A percentile compares a stretch with the other conserved stretches of the same genome.
phyloP scores from a whole-genome alignment of 805 yeast genomes.

The Yamadazyma kitorensis region DNA sequence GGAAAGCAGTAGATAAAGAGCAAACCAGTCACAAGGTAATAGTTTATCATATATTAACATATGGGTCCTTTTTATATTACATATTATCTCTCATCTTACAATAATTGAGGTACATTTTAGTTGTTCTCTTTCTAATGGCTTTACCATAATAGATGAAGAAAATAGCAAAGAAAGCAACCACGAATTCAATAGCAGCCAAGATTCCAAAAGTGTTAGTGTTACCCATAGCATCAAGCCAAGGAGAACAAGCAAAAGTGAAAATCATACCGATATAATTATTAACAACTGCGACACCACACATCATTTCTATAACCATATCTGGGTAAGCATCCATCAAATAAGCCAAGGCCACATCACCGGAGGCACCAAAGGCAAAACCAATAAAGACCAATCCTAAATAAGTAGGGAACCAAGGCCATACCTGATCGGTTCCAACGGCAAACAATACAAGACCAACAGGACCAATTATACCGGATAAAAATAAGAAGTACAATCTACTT shows the following conservation, averaged over 20 bases:
- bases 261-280: conserved; percentile 37
- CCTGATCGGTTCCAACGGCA: conserved; percentile 36
- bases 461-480: conserved; percentile 32
- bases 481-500: conserved; percentile 32
- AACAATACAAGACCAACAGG: conserved; percentile 35
- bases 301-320: conserved; percentile 38
- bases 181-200: conserved; percentile 35
- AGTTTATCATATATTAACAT: too few relatives aligned
- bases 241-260: conserved; percentile 37
- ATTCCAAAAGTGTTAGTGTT: conserved; percentile 34
- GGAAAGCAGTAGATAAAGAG: too few relatives aligned
- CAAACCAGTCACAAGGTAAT: too few relatives aligned
- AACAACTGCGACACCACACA: conserved; percentile 38
- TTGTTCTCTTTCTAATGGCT: conserved; percentile 30
- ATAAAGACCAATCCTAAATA: conserved; percentile 37
- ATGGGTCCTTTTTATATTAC: too few relatives aligned
- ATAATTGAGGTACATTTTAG: conserved; percentile 29
- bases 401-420: conserved; percentile 37
- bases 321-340: conserved; percentile 42
- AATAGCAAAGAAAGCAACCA: conserved; percentile 26
- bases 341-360: conserved; percentile 38
- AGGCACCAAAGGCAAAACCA: conserved; percentile 38
- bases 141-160: conserved; percentile 36
- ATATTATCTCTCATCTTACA: conserved; percentile 23
- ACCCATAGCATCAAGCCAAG: conserved; percentile 37